These are phyloP conservation scores for Begonia peltatifolia DNA, from an alignment of 306 rosid species.

Conservation along the genomic window DNA sequence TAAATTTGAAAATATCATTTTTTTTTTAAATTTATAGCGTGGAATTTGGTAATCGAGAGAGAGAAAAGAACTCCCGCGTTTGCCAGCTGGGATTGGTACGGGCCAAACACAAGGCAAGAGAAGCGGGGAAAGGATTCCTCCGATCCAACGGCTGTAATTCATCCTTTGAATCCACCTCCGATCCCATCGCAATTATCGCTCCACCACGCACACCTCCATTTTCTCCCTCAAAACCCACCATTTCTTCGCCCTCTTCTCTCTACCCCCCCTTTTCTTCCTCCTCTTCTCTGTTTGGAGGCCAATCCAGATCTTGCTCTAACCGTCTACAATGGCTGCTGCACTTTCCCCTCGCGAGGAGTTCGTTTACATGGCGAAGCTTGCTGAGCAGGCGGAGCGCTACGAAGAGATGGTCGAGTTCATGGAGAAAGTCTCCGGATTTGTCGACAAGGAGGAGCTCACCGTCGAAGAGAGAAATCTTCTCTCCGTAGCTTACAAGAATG, in stretches of 20 bases:
- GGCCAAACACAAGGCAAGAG: not conserved
- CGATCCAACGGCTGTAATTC: constrained; percentile 38
- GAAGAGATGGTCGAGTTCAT: constrained; percentile 99
- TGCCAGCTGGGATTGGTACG: constrained; percentile 10
- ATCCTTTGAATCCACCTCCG: not conserved
- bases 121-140: not conserved
- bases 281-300: not conserved
- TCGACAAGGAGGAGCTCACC: constrained; percentile 81
- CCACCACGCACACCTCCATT: no score
- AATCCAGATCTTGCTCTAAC: constrained; percentile 7
- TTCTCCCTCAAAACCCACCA: not conserved
- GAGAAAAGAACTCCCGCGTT: not conserved
- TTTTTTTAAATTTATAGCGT: no score
- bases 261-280: constrained; percentile 4
- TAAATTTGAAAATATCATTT: no score
- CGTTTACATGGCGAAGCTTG: constrained; percentile 99
- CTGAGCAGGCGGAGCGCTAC: constrained; percentile 99
- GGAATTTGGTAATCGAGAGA: no score
- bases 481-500: constrained; percentile 95
- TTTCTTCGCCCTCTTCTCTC: constrained; percentile 1
- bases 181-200: constrained; percentile 41
- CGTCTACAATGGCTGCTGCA: constrained; percentile 46
- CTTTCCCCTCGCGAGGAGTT: constrained; percentile 81
- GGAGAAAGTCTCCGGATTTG: constrained; percentile 88
- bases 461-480: constrained; percentile 94